phyloP scores from a whole-genome alignment of 345 rosid genomes.

The Streptanthus diversifolius region DNA sequence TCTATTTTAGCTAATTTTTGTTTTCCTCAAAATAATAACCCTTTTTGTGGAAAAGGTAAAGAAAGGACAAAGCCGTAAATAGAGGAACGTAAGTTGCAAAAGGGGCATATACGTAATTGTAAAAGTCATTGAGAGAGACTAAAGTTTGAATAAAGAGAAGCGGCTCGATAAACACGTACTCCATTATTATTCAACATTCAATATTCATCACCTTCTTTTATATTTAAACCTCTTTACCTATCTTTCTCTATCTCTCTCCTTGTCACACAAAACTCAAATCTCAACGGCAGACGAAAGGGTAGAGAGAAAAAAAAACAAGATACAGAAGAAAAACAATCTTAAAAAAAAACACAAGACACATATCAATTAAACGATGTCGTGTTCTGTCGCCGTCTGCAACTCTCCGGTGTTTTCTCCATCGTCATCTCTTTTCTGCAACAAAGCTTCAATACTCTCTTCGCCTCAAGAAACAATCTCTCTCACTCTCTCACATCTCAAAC shows the following conservation, averaged over 20 bases:
- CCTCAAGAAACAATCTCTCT: constrained; percentile 43
- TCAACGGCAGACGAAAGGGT: background rate
- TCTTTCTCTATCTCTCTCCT: background rate
- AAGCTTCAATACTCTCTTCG: constrained; percentile 35
- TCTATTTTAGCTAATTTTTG: background rate
- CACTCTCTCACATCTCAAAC: constrained; percentile 47
- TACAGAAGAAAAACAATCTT: too few species aligned
- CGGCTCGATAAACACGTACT: constrained; percentile 30
- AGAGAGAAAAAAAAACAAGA: too few species aligned
- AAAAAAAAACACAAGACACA: too few species aligned
- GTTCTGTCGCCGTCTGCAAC: constrained; percentile 63
- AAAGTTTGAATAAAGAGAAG: constrained; percentile 8
- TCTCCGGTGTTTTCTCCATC: constrained; percentile 88
- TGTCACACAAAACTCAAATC: background rate
- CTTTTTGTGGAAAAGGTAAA: background rate
- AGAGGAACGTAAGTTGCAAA: background rate
- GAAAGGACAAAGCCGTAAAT: constrained; percentile 6
- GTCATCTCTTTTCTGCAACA: constrained; percentile 62
- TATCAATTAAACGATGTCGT: constrained; percentile 56
- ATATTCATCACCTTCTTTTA: background rate
- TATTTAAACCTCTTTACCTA: constrained; percentile 25
- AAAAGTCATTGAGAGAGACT: constrained; percentile 10
- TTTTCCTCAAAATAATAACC: background rate
- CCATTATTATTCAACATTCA: constrained; percentile 11
- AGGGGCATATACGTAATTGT: constrained; percentile 8